Evolutionary conservation across 768 basidiomycete genomes (phyloP).

Genomic region (Pleurotus pulmonarius): DNA sequence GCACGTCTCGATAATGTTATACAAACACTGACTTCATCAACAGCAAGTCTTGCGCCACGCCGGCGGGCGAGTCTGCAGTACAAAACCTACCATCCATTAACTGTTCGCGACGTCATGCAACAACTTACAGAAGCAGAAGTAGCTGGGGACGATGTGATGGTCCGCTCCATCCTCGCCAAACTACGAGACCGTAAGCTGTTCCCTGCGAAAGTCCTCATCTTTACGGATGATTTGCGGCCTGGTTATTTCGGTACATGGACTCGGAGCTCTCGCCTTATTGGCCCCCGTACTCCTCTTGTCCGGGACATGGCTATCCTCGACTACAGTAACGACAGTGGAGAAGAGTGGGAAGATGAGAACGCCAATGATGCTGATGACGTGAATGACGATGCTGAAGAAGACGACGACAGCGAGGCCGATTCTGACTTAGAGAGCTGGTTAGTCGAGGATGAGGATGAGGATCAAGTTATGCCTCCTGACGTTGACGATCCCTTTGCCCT

Average conservation of each 20-base stretch:
- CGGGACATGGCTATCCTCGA: slow-evolving; percentile 76
- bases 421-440: slow-evolving; percentile 80
- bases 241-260: slow-evolving; percentile 97
- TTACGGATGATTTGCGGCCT: slow-evolving; percentile 80
- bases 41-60: slow-evolving; percentile 14
- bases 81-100: slow-evolving; percentile 32
- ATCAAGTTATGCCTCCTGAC: slow-evolving; percentile 52
- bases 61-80: slow-evolving; percentile 19
- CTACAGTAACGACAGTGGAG: slow-evolving; percentile 92
- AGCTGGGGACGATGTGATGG: slow-evolving; percentile 63
- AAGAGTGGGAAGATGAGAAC: slow-evolving; percentile 93
- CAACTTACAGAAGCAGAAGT: slow-evolving; percentile 77
- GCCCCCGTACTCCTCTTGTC: slow-evolving; percentile 80
- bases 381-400: slow-evolving; percentile 65
- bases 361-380: slow-evolving; percentile 77
- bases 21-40: slow-evolving; percentile 26
- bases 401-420: slow-evolving; percentile 56
- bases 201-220: slow-evolving; percentile 81
- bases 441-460: slow-evolving; percentile 74
- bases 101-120: slow-evolving; percentile 46
- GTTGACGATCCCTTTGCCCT: slow-evolving; percentile 33
- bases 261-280: slow-evolving; percentile 69
- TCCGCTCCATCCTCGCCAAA: slow-evolving; percentile 57
- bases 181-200: slow-evolving; percentile 60
- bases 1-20: slow-evolving; percentile 38